These are phyloP conservation scores for Penicillium turbatum DNA, from an alignment of 495 filamentous ascomycete genomes.

Conservation along the genomic window DNA sequence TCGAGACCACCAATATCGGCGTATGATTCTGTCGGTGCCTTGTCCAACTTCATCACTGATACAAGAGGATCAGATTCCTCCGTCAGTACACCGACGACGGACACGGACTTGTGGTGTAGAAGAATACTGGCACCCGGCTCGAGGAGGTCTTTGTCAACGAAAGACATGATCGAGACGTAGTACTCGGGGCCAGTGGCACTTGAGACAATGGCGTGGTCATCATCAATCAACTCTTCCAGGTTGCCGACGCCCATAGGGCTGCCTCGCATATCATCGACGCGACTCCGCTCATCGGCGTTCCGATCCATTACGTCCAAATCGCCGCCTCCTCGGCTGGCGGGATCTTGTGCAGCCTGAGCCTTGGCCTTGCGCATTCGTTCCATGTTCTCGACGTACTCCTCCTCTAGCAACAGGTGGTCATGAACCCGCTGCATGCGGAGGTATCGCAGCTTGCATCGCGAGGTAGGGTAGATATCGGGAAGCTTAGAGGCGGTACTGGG, in stretches of 20 bases:
- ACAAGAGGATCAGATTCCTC: constrained; percentile 96
- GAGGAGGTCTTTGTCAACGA: constrained; percentile 97
- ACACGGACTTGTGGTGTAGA: constrained; percentile 95
- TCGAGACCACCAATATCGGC: constrained; percentile 98
- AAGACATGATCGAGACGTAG: constrained; percentile 99
- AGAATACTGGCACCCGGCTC: constrained; percentile 95
- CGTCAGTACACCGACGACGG: constrained; percentile 94
- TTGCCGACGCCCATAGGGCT: constrained; percentile 99
- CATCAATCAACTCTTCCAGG: constrained; percentile 98
- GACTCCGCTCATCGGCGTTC: constrained; percentile 90
- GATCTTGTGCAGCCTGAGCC: constrained; percentile 66
- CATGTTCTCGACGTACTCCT: constrained; percentile 98
- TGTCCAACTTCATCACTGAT: constrained; percentile 99
- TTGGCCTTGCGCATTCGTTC: constrained; percentile 91
- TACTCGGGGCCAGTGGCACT: constrained; percentile 97
- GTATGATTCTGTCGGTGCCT: constrained; percentile 96
- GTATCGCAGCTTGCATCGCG: constrained; percentile 93
- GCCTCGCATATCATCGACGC: constrained; percentile 97
- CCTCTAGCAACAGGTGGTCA: constrained; percentile 93
- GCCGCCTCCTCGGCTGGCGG: constrained; percentile 34
- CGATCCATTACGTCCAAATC: constrained; percentile 54
- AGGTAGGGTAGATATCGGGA: constrained; percentile 87
- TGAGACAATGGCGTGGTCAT: constrained; percentile 98
- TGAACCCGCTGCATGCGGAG: constrained; percentile 98
- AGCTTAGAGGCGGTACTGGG: constrained; percentile 93